These are phyloP conservation scores for Citrus inodora DNA, from an alignment of 345 rosid genomes.

Conservation along the genomic window DNA sequence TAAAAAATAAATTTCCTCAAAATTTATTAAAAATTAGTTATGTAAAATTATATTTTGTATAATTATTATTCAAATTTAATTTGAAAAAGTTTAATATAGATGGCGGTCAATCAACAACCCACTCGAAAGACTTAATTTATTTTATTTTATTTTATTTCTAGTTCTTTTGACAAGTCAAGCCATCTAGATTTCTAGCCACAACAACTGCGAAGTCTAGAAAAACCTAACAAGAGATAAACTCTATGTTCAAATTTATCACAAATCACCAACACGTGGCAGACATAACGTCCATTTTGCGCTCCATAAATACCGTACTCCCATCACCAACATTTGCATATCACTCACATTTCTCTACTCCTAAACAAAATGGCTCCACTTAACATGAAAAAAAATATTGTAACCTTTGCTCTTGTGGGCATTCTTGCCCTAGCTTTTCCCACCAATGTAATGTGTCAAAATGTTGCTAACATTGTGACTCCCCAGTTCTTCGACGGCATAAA, in stretches of 20 bases:
- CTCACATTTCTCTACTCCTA: neutral
- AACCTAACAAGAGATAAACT: neutral
- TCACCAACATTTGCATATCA: neutral
- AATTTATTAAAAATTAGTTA: no score
- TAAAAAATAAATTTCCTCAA: no score
- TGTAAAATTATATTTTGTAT: no score
- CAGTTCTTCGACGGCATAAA: constrained; percentile 41
- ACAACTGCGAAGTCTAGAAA: no score
- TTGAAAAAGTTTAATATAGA: no score
- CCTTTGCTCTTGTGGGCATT: constrained; percentile 4
- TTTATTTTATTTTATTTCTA: no score
- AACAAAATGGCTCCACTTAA: constrained; percentile 3
- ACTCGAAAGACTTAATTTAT: no score
- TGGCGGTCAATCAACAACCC: no score
- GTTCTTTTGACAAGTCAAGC: no score
- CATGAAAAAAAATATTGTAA: neutral
- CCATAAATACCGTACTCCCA: neutral
- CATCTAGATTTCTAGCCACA: no score
- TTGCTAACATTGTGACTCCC: constrained; percentile 38
- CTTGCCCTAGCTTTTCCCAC: constrained; percentile 1
- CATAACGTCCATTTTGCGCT: no score
- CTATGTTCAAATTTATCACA: neutral
- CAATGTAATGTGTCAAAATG: constrained; percentile 35
- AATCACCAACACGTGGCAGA: neutral
- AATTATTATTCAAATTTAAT: no score